A percentile compares a stretch with the other conserved stretches of the same genome.
Conservation (phyloP, 768 basidiomycete species). For the Rhizopogon vesiculosus region DNA sequence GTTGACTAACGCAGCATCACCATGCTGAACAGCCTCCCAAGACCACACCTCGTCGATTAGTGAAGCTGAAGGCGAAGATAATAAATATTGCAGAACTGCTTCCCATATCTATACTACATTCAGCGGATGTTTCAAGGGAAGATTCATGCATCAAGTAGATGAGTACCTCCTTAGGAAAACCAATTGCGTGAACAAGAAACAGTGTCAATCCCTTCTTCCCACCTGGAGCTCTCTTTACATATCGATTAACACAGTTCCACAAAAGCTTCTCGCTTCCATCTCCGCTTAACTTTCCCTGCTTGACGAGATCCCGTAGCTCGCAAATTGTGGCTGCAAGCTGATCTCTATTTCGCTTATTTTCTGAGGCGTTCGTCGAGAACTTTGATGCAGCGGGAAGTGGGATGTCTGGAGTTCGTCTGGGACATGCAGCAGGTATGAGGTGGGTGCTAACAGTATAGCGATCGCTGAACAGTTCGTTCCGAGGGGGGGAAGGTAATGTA, state of each 20-base stretch:
- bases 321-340: conserved; percentile 15
- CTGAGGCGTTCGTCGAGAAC: background rate
- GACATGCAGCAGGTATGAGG: conserved; percentile 24
- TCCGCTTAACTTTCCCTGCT: conserved; percentile 11
- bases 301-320: conserved; percentile 10
- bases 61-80: conserved; percentile 36
- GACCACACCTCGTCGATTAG: conserved; percentile 73
- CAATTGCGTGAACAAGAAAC: conserved; percentile 80
- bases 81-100: conserved; percentile 49
- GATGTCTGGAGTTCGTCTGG: conserved; percentile 17
- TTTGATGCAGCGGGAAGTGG: conserved; percentile 19
- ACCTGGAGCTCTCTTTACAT: conserved; percentile 33
- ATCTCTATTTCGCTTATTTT: conserved; percentile 9
- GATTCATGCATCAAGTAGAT: background rate
- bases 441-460: conserved; percentile 24
- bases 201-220: conserved; percentile 50
- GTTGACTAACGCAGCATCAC: conserved; percentile 79
- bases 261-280: conserved; percentile 31
- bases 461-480: conserved; percentile 13
- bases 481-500: conserved; percentile 14
- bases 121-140: background rate
- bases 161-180: conserved; percentile 78
- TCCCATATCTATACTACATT: conserved; percentile 68
- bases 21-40: conserved; percentile 82
- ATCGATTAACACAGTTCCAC: conserved; percentile 75